Percentiles rank a stretch among this genome's conserved stretches.
These are phyloP conservation scores for Paraleonurus japonicus DNA, from an alignment of 257 asterid genomes.

Conservation along the genomic window DNA sequence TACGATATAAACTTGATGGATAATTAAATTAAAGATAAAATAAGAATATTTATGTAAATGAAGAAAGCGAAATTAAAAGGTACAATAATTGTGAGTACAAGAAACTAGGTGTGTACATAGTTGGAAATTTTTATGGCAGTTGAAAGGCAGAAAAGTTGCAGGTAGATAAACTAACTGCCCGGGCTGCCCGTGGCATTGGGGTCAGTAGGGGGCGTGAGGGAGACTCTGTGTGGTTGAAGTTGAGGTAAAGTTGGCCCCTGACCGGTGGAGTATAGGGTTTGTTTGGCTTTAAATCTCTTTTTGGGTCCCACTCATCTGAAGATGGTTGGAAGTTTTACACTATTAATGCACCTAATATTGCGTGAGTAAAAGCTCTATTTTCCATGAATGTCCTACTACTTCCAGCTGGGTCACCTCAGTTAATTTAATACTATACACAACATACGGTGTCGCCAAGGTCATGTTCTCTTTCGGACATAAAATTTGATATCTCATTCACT, in stretches of 20 bases:
- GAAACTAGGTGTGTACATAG: slow-evolving; percentile 18
- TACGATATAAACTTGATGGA: no score
- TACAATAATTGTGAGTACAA: slow-evolving; percentile 6
- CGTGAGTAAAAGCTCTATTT: slow-evolving; percentile 30
- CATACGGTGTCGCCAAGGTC: no score
- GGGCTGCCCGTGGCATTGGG: slow-evolving; percentile 1
- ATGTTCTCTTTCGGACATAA: no score
- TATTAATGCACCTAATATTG: slow-evolving; percentile 27
- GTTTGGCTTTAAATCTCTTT: slow-evolving; percentile 25
- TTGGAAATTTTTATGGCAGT: slow-evolving; percentile 26
- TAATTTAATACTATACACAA: not conserved
- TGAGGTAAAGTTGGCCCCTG: slow-evolving; percentile 16
- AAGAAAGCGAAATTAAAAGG: not conserved
- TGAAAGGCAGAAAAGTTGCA: not conserved
- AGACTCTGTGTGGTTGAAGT: slow-evolving; percentile 15
- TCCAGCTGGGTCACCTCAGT: not conserved
- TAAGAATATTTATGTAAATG: not conserved
- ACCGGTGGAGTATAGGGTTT: slow-evolving; percentile 23
- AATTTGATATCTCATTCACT: no score
- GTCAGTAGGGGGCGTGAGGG: not conserved
- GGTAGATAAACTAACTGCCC: slow-evolving; percentile 24
- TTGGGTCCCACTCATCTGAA: slow-evolving; percentile 33
- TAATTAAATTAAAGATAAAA: not conserved
- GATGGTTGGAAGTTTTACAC: slow-evolving; percentile 9
- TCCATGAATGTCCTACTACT: slow-evolving; percentile 20